phyloP scores from a whole-genome alignment of 2,329 filamentous ascomycete species.

The Colletotrichum ledebouriae region DNA sequence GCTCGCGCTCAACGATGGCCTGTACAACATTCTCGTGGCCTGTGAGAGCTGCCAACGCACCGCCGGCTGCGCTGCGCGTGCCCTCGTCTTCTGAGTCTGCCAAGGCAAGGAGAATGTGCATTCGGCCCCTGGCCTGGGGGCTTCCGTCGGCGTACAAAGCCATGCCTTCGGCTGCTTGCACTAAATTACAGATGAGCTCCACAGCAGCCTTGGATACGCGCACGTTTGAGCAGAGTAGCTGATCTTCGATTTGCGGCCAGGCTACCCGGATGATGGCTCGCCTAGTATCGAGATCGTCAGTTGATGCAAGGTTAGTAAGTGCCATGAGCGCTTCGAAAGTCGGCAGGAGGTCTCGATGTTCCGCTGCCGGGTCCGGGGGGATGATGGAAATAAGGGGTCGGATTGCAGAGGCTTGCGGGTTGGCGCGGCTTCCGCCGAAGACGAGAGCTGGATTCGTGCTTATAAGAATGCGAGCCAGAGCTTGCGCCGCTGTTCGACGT shows the following conservation, averaged over 20 bases:
- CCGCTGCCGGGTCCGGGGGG: conserved; percentile 70
- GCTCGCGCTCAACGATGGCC: conserved; percentile 77
- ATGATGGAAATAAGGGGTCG: conserved; percentile 84
- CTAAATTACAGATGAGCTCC: conserved; percentile 92
- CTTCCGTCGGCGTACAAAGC: conserved; percentile 77
- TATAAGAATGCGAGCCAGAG: conserved; percentile 87
- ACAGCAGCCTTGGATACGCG: conserved; percentile 86
- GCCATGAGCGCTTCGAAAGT: conserved; percentile 93
- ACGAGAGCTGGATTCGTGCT: conserved; percentile 87
- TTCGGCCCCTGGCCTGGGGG: conserved; percentile 76
- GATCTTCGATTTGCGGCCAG: conserved; percentile 85
- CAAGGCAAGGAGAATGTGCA: conserved; percentile 89
- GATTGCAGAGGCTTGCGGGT: conserved; percentile 83
- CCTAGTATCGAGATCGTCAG: conserved; percentile 75
- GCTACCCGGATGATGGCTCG: conserved; percentile 78
- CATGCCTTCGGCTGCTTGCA: conserved; percentile 76
- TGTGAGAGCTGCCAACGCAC: conserved; percentile 87
- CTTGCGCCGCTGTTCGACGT: conserved; percentile 78
- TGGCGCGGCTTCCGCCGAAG: conserved; percentile 82
- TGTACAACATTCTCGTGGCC: conserved; percentile 81
- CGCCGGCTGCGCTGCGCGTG: conserved; percentile 87
- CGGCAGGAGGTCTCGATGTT: conserved; percentile 83
- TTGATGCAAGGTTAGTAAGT: conserved; percentile 91
- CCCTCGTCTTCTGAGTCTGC: conserved; percentile 86
- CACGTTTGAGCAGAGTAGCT: conserved; percentile 81